phyloP scores from a whole-genome alignment of 768 basidiomycete species.

The Sistotremastrum suecicum region DNA sequence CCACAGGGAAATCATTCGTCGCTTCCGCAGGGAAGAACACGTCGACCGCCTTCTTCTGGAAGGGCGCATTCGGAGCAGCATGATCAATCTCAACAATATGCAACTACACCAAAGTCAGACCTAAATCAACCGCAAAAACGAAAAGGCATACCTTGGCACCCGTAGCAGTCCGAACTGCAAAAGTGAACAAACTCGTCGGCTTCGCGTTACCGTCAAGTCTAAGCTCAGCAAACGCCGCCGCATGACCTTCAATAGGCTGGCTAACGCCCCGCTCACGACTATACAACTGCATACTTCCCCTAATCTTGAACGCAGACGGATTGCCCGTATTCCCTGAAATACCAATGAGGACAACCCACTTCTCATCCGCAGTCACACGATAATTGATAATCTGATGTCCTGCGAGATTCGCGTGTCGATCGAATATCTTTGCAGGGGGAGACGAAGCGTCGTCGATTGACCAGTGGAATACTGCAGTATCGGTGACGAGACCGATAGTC shows the following conservation, averaged over 20 bases:
- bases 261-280: slow-evolving; percentile 85
- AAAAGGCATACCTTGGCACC: slow-evolving; percentile 74
- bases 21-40: slow-evolving; percentile 99
- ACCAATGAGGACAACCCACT: slow-evolving; percentile 94
- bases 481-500: slow-evolving; percentile 91
- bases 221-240: slow-evolving; percentile 87
- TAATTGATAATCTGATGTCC: slow-evolving; percentile 99
- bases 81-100: slow-evolving; percentile 99
- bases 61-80: slow-evolving; percentile 79
- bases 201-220: slow-evolving; percentile 81
- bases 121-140: not conserved
- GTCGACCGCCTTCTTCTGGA: slow-evolving; percentile 94
- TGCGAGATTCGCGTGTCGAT: slow-evolving; percentile 86
- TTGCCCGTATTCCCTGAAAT: slow-evolving; percentile 88
- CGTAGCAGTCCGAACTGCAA: slow-evolving; percentile 90
- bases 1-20: slow-evolving; percentile 95
- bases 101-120: slow-evolving; percentile 37
- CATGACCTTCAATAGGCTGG: slow-evolving; percentile 98
- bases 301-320: slow-evolving; percentile 95
- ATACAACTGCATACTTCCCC: slow-evolving; percentile 96
- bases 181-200: slow-evolving; percentile 84
- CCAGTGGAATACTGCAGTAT: slow-evolving; percentile 89
- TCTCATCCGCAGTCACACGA: slow-evolving; percentile 81
- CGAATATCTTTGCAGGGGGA: slow-evolving; percentile 84
- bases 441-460: slow-evolving; percentile 60